phyloP scores from a whole-genome alignment of 1,284 basidiomycete genomes.

The Clitocybe nebularis region DNA sequence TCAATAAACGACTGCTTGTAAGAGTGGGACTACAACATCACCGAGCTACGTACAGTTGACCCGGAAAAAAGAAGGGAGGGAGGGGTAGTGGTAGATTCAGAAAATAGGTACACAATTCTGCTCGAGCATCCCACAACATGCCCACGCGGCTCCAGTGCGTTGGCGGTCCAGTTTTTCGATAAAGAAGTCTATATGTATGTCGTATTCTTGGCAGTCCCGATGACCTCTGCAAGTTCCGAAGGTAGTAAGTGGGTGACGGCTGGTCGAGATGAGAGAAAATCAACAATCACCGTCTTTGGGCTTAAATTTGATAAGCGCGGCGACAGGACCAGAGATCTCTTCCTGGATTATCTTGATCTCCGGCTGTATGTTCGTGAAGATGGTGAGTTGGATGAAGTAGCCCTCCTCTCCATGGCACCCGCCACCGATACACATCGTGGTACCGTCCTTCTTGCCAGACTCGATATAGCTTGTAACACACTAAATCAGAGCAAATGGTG shows the following conservation, averaged over 20 bases:
- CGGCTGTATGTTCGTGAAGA: conserved; percentile 77
- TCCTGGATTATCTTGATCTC: conserved; percentile 86
- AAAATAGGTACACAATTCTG: no score
- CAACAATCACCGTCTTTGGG: conserved; percentile 45
- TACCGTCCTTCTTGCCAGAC: conserved; percentile 80
- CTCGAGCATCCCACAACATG: no score
- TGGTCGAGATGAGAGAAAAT: not conserved
- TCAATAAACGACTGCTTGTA: conserved; percentile 87
- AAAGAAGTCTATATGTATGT: no score
- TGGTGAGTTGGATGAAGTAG: conserved; percentile 79
- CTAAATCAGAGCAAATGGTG: conserved; percentile 12
- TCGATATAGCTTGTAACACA: conserved; percentile 65
- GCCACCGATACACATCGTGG: conserved; percentile 79
- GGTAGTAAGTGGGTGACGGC: not conserved
- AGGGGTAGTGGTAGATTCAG: not conserved
- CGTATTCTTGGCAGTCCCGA: conserved; percentile 77
- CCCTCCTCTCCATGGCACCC: conserved; percentile 70
- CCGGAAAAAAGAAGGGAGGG: not conserved
- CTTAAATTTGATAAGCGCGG: conserved; percentile 68
- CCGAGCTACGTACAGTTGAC: conserved; percentile 72
- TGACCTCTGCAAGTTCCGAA: conserved; percentile 39
- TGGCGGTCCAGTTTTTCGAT: no score
- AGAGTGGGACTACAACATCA: conserved; percentile 59
- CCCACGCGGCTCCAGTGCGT: not conserved
- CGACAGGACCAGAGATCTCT: conserved; percentile 89